These are phyloP conservation scores for Penicillium sp. DNA, from an alignment of 2,329 filamentous ascomycete genomes.

Conservation along the genomic window DNA sequence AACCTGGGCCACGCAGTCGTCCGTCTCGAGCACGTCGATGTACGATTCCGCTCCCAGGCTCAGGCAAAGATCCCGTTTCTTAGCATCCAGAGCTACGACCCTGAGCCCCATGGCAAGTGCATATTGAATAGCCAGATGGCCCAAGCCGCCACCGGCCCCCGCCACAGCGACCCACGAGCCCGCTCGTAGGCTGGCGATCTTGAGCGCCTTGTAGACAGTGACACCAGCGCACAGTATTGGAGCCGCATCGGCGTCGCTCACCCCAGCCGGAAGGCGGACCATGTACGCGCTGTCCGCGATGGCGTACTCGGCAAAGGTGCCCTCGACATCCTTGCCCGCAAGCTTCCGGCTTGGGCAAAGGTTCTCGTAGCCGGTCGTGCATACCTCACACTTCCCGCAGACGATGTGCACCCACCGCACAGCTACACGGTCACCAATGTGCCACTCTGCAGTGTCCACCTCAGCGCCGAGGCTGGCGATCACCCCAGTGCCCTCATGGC, in stretches of 20 bases:
- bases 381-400: slow-evolving; percentile 21
- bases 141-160: slow-evolving; percentile 34
- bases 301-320: slow-evolving; percentile 22
- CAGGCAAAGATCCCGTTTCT: slow-evolving; percentile 38
- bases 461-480: slow-evolving; percentile 39
- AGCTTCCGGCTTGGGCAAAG: slow-evolving; percentile 15
- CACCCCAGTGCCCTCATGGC: slow-evolving; percentile 48
- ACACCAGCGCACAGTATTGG: slow-evolving; percentile 25
- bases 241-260: slow-evolving; percentile 16
- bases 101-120: slow-evolving; percentile 28
- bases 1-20: slow-evolving; percentile 28
- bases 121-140: slow-evolving; percentile 24
- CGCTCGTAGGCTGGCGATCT: slow-evolving; percentile 33
- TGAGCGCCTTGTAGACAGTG: slow-evolving; percentile 23
- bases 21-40: slow-evolving; percentile 32
- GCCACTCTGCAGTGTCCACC: slow-evolving; percentile 22
- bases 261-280: slow-evolving; percentile 18
- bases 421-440: slow-evolving; percentile 25
- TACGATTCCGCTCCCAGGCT: slow-evolving; percentile 38
- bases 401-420: slow-evolving; percentile 20
- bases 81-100: slow-evolving; percentile 41
- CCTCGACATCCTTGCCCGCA: slow-evolving; percentile 17
- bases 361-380: slow-evolving; percentile 16
- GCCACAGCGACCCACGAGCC: slow-evolving; percentile 30
- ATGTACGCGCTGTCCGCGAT: slow-evolving; percentile 16